Evolutionary conservation across 2,329 filamentous ascomycete species (phyloP).

Genomic region (Orbilia oligospora): DNA sequence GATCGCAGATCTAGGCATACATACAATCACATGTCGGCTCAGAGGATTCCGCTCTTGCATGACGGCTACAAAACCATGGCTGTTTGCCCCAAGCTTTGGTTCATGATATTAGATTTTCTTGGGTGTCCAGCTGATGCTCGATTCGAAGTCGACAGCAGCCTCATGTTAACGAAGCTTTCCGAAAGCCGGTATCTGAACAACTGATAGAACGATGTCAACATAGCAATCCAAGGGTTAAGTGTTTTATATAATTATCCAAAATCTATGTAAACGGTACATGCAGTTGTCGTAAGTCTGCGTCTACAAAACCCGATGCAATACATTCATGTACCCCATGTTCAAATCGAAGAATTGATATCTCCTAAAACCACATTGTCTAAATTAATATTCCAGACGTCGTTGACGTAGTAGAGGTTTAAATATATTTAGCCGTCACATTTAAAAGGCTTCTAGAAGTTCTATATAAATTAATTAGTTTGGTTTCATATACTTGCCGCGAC

Average conservation of each 20-base stretch:
- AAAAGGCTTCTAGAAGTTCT: not conserved
- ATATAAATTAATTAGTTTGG: not conserved
- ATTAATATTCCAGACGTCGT: not conserved
- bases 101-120: not conserved
- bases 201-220: not conserved
- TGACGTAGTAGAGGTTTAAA: not conserved
- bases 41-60: not conserved
- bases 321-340: too few relatives aligned
- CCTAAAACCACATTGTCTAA: too few relatives aligned
- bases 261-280: too few relatives aligned
- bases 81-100: not conserved
- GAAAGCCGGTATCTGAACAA: not conserved
- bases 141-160: not conserved
- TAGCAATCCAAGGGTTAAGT: too few relatives aligned
- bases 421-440: not conserved
- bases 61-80: not conserved
- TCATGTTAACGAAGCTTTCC: not conserved
- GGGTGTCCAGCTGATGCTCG: not conserved
- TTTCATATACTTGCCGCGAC: not conserved
- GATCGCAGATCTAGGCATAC: constrained; percentile 1
- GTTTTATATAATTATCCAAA: too few relatives aligned
- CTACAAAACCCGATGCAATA: too few relatives aligned
- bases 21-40: not conserved
- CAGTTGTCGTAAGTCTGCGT: too few relatives aligned
- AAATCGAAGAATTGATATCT: too few relatives aligned